phyloP scores from a whole-genome alignment of 1,139 yeast genomes.

The Yamadazyma siamensis region DNA sequence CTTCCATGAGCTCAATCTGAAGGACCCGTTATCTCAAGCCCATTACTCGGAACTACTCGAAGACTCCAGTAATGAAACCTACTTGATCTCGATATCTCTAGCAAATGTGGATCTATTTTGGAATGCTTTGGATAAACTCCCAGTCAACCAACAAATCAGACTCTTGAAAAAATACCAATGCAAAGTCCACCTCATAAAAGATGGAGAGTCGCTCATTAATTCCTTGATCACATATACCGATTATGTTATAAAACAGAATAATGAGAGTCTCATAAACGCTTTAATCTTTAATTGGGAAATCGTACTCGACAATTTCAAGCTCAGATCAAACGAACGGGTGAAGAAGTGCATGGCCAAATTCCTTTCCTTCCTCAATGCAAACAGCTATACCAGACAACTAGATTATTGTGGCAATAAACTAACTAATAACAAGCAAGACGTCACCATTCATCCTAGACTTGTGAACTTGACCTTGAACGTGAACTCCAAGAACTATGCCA shows the following conservation, averaged over 20 bases:
- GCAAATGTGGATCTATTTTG: slow-evolving; percentile 11
- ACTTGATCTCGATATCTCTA: slow-evolving; percentile 8
- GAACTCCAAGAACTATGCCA: slow-evolving; percentile 12
- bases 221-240: slow-evolving; percentile 10
- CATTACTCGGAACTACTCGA: slow-evolving; percentile 18
- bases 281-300: slow-evolving; percentile 14
- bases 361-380: slow-evolving; percentile 7
- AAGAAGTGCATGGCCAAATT: slow-evolving; percentile 11
- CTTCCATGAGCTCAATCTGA: slow-evolving; percentile 16
- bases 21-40: slow-evolving; percentile 10
- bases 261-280: slow-evolving; percentile 14
- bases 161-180: slow-evolving; percentile 11
- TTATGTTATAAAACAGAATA: slow-evolving; percentile 8
- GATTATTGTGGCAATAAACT: slow-evolving; percentile 15
- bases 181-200: slow-evolving; percentile 7
- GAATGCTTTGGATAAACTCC: slow-evolving; percentile 10
- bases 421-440: slow-evolving; percentile 3
- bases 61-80: slow-evolving; percentile 10
- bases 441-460: slow-evolving; percentile 9
- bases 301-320: slow-evolving; percentile 6
- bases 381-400: slow-evolving; percentile 12
- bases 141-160: slow-evolving; percentile 12
- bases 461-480: slow-evolving; percentile 10
- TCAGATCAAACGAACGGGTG: slow-evolving; percentile 9
- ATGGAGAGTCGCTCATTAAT: slow-evolving; percentile 7